Percentiles rank a stretch among this genome's conserved stretches.
Evolutionary conservation across 202 grass and related monocot genomes (phyloP).

Genomic region (Saccharum hybrid): DNA sequence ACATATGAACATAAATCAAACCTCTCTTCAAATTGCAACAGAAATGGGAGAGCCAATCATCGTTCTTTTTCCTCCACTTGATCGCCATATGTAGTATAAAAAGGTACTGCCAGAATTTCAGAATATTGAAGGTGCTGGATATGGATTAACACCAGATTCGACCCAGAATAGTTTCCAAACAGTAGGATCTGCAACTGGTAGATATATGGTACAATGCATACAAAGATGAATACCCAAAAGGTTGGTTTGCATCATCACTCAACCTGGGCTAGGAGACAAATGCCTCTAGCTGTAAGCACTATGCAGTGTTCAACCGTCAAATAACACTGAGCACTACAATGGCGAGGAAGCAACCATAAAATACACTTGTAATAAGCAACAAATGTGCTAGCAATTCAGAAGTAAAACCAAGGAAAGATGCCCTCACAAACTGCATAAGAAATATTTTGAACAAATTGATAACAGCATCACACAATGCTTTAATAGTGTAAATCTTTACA

Average conservation of each 20-base stretch:
- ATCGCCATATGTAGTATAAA: conserved; percentile 17
- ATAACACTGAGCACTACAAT: background rate
- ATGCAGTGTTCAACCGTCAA: conserved; percentile 7
- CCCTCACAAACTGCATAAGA: background rate
- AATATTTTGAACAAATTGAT: background rate
- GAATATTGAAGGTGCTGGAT: background rate
- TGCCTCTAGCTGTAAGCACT: background rate
- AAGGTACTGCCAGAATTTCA: conserved; percentile 1
- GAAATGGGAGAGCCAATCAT: conserved; percentile 15
- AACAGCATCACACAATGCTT: background rate
- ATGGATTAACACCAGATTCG: background rate
- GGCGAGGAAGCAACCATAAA: background rate
- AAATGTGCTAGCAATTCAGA: conserved; percentile 6
- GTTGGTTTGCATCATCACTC: background rate
- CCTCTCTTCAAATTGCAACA: conserved; percentile 39
- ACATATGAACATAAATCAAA: conserved; percentile 28
- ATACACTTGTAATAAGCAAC: conserved; percentile 25
- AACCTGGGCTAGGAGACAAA: conserved; percentile 1
- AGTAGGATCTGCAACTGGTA: conserved; percentile 8
- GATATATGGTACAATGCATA: background rate
- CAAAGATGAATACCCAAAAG: background rate
- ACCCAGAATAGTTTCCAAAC: background rate
- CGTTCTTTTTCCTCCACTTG: background rate
- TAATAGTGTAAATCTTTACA: background rate
- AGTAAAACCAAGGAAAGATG: background rate